Conservation (phyloP, 2,329 filamentous ascomycete species). For the Cryphonectria japonica region DNA sequence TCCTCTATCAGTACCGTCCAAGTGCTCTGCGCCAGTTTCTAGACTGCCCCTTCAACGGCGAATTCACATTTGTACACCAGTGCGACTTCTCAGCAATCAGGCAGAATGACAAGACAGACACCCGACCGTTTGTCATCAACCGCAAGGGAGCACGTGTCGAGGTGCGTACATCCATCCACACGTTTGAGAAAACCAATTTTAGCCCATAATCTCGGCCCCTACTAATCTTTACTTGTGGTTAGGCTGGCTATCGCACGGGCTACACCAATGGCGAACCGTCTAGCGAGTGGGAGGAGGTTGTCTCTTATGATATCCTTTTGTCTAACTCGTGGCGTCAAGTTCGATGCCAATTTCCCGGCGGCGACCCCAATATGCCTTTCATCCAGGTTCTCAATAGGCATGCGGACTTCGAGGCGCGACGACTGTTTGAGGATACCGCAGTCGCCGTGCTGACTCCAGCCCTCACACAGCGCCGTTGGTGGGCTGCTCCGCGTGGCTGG, state of each 20-base stretch:
- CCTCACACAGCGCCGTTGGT: conserved; percentile 1
- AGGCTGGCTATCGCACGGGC: background rate
- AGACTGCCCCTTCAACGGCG: background rate
- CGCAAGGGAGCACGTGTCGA: background rate
- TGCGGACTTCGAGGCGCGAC: background rate
- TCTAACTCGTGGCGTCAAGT: background rate
- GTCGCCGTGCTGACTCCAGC: conserved; percentile 1
- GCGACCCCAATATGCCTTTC: background rate
- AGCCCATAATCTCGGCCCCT: background rate
- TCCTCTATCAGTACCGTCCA: conserved; percentile 10
- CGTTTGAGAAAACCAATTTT: no score
- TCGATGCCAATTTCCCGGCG: background rate
- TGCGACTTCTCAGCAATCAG: background rate
- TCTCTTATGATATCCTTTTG: background rate
- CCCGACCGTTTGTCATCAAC: conserved; percentile 1
- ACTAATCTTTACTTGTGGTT: background rate
- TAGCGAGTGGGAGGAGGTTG: background rate
- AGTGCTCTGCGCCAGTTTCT: background rate
- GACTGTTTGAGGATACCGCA: background rate
- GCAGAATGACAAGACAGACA: background rate
- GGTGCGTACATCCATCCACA: background rate
- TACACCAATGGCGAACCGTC: background rate
- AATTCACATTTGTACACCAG: background rate
- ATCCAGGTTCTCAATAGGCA: background rate
- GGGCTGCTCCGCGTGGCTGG: background rate